Conservation (phyloP, 129 eudicot species). For the Pulicaria dysenterica region DNA sequence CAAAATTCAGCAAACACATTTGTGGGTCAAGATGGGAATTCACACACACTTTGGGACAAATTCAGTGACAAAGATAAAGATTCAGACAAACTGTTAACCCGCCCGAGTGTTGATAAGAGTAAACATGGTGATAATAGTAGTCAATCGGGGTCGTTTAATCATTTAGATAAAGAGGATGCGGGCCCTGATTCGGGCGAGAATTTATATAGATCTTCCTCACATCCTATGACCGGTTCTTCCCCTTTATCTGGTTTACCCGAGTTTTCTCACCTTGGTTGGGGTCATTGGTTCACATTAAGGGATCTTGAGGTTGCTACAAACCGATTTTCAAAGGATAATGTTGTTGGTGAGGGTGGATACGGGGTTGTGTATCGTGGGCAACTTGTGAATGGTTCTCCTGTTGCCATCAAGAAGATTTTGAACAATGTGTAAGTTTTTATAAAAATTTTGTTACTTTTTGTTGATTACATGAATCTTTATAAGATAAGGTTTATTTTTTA, state of each 20-base stretch:
- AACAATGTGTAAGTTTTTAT: conserved; percentile 64
- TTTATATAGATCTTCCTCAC: conserved; percentile 21
- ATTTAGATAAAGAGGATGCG: conserved; percentile 49
- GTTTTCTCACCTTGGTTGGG: conserved; percentile 91
- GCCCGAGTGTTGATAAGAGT: conserved; percentile 45
- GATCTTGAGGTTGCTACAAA: conserved; percentile 77
- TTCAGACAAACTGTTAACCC: conserved; percentile 57
- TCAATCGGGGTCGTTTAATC: conserved; percentile 64
- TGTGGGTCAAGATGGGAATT: conserved; percentile 32
- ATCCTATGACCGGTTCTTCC: conserved; percentile 54
- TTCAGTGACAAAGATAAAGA: conserved; percentile 67
- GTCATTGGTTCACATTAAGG: conserved; percentile 87
- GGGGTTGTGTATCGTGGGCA: conserved; percentile 75
- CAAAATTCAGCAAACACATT: conserved; percentile 53
- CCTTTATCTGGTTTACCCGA: conserved; percentile 76
- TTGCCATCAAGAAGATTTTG: conserved; percentile 80
- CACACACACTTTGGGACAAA: conserved; percentile 49
- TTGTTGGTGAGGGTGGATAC: conserved; percentile 90
- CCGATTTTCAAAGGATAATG: conserved; percentile 67
- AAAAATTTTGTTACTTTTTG: not conserved
- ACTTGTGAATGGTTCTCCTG: conserved; percentile 68
- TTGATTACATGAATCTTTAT: conserved; percentile 3
- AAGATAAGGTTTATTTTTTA: not conserved
- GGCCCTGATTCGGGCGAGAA: conserved; percentile 46
- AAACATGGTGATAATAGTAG: conserved; percentile 51